Evolutionary conservation across 179 eudicot genomes (phyloP).

Genomic region (Nepenthes alata): DNA sequence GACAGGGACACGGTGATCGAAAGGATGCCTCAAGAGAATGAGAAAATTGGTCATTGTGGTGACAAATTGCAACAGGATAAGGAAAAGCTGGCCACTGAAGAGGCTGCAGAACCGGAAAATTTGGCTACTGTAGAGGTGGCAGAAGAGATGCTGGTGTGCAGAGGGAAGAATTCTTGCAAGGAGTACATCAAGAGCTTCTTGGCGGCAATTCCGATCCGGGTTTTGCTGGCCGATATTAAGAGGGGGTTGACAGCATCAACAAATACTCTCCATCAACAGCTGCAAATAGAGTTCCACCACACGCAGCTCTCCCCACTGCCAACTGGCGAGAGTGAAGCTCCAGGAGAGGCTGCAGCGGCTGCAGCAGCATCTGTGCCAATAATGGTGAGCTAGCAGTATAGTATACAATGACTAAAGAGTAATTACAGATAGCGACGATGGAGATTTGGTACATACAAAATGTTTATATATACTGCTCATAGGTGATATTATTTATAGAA

Average conservation of each 20-base stretch:
- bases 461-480: no score
- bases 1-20: conserved; percentile 38
- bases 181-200: conserved; percentile 82
- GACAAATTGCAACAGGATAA: conserved; percentile 17
- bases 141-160: conserved; percentile 30
- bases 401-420: no score
- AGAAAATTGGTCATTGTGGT: neutral
- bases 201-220: conserved; percentile 79
- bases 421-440: no score
- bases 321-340: no score
- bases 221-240: conserved; percentile 67
- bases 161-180: conserved; percentile 59
- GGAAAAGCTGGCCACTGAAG: neutral
- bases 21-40: conserved; percentile 19
- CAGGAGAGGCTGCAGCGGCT: no score
- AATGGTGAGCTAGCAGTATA: no score
- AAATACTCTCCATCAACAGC: conserved; percentile 59
- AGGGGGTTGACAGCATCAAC: conserved; percentile 56
- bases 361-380: no score
- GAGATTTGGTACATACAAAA: no score
- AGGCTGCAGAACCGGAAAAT: neutral
- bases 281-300: conserved; percentile 58
- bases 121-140: conserved; percentile 1
- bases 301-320: conserved; percentile 10
- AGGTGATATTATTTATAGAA: no score